phyloP scores from a whole-genome alignment of 176 grass and related monocot genomes.

The Urochloa ruziziensis region DNA sequence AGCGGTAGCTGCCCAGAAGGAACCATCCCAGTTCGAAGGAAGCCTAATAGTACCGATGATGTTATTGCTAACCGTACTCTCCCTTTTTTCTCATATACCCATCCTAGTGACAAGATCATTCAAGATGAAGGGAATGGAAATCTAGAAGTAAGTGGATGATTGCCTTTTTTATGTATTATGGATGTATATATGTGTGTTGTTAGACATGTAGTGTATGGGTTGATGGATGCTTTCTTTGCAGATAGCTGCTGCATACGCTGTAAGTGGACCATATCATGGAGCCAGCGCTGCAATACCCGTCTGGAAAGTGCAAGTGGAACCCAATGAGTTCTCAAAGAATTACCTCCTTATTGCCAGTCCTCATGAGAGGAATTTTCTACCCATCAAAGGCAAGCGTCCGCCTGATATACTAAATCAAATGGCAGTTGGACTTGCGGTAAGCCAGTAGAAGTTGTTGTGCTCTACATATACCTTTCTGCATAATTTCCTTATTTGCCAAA shows the following conservation, averaged over 20 bases:
- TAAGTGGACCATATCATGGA: no score
- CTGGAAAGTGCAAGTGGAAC: background rate
- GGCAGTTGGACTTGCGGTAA: background rate
- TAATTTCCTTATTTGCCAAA: no score
- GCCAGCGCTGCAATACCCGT: background rate
- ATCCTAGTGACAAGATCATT: background rate
- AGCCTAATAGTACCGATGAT: background rate
- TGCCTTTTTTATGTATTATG: no score
- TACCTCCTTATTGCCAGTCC: constrained; percentile 12
- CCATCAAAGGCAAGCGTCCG: background rate
- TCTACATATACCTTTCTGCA: no score
- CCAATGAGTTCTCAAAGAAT: background rate
- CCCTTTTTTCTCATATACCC: background rate
- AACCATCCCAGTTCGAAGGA: background rate
- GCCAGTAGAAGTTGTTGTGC: no score
- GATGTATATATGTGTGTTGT: no score
- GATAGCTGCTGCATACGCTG: background rate
- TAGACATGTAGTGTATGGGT: no score
- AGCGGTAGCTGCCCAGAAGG: background rate
- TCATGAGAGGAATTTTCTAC: background rate
- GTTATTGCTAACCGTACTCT: background rate
- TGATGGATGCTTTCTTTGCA: background rate
- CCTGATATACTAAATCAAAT: background rate
- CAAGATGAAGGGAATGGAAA: background rate
- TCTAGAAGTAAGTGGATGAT: background rate